Conservation (phyloP, 345 rosid genomes). For the Odontarrhena argentea region DNA sequence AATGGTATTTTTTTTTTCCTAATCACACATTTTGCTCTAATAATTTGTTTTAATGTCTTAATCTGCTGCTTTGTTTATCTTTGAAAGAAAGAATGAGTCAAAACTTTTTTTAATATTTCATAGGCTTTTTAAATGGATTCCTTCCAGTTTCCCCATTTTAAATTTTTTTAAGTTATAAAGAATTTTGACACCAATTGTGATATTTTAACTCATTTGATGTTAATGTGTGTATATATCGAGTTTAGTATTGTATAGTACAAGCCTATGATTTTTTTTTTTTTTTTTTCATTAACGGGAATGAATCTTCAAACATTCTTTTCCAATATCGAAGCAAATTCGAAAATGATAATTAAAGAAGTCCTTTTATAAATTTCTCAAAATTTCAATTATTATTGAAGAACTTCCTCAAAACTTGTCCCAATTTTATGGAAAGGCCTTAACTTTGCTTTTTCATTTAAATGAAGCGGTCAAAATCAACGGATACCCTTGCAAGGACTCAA, state of each 20-base stretch:
- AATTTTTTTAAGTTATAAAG: not conserved
- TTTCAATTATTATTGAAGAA: not conserved
- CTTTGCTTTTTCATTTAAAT: not conserved
- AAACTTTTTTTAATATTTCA: not conserved
- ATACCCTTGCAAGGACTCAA: conserved; percentile 40
- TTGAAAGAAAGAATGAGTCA: not conserved
- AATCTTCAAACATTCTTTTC: conserved; percentile 26
- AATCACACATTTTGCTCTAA: not conserved
- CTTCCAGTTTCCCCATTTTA: conserved; percentile 1
- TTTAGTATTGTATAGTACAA: not conserved
- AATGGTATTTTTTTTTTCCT: conserved; percentile 38
- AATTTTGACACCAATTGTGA: conserved; percentile 3
- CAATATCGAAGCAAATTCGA: not conserved
- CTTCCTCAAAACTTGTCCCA: not conserved
- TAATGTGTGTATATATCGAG: too few relatives aligned
- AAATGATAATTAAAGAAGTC: not conserved
- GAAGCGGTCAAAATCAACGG: conserved; percentile 42
- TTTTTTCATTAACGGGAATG: not conserved
- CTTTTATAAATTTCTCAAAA: too few relatives aligned
- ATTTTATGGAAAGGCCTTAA: not conserved
- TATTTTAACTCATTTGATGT: conserved; percentile 8
- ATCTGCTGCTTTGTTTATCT: not conserved
- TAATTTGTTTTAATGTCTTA: not conserved
- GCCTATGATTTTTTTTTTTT: too few relatives aligned
- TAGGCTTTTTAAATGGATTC: not conserved